These are phyloP conservation scores for Dryas alaskensis DNA, from an alignment of 306 rosid species.

Conservation along the genomic window DNA sequence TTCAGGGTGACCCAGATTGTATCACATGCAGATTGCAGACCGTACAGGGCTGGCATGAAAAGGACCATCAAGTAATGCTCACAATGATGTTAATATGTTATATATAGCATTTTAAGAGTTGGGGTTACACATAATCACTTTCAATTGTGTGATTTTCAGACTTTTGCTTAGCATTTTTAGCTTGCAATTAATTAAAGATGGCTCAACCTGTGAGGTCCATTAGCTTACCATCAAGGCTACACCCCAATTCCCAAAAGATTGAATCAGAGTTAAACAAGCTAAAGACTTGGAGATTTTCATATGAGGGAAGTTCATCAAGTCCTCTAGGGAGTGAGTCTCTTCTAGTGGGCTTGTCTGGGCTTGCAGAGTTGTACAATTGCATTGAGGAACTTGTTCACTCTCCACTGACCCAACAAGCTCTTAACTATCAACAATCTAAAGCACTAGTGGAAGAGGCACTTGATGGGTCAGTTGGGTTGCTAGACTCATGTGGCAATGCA, in stretches of 20 bases:
- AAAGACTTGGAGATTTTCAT: slow-evolving; percentile 30
- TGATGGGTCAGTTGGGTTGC: slow-evolving; percentile 45
- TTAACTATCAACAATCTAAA: slow-evolving; percentile 39
- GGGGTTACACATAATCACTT: not conserved
- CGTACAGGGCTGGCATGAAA: slow-evolving; percentile 10
- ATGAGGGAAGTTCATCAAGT: slow-evolving; percentile 18
- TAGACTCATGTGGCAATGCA: slow-evolving; percentile 53
- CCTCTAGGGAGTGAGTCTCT: slow-evolving; percentile 39
- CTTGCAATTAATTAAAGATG: slow-evolving; percentile 21
- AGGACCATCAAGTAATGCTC: not conserved
- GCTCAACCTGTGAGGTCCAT: slow-evolving; percentile 66
- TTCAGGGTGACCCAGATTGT: slow-evolving; percentile 13
- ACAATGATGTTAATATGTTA: not conserved
- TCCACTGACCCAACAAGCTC: slow-evolving; percentile 50
- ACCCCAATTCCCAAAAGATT: slow-evolving; percentile 46
- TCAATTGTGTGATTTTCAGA: not conserved
- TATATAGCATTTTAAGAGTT: not conserved
- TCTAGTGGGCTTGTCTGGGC: slow-evolving; percentile 45
- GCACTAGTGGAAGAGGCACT: slow-evolving; percentile 45
- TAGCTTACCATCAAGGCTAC: slow-evolving; percentile 67
- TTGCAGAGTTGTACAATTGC: slow-evolving; percentile 54
- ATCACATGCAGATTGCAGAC: slow-evolving; percentile 13
- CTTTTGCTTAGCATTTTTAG: slow-evolving; percentile 4
- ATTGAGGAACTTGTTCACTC: slow-evolving; percentile 57
- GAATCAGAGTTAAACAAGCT: slow-evolving; percentile 50